phyloP scores from a whole-genome alignment of 495 filamentous ascomycete genomes.

The Penicillium goetzii region DNA sequence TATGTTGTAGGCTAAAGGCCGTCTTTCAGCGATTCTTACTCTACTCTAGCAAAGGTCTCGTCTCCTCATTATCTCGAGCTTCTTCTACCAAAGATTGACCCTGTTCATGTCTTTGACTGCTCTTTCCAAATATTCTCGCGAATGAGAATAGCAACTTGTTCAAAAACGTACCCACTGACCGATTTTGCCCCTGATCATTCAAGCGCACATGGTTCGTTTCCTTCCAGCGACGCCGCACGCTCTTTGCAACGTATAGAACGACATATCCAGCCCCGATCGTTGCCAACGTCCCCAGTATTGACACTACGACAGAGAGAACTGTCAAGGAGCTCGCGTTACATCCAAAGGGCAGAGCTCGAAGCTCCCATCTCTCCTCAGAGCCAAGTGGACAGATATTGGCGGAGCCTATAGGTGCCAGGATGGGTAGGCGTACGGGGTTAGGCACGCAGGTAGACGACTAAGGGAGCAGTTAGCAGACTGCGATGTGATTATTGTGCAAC shows the following conservation, averaged over 20 bases:
- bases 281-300: conserved; percentile 42
- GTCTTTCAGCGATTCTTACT: background rate
- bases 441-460: conserved; percentile 58
- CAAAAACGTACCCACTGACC: conserved; percentile 15
- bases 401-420: conserved; percentile 50
- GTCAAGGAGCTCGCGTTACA: conserved; percentile 56
- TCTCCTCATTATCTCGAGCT: conserved; percentile 32
- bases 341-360: conserved; percentile 52
- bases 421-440: conserved; percentile 43
- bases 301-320: conserved; percentile 45
- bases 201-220: conserved; percentile 17
- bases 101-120: conserved; percentile 4
- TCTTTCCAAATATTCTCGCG: conserved; percentile 9
- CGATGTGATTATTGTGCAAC: background rate
- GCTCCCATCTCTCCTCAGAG: conserved; percentile 56
- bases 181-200: conserved; percentile 12
- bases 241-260: conserved; percentile 29
- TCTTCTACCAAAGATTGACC: conserved; percentile 13
- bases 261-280: conserved; percentile 34
- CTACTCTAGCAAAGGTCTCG: conserved; percentile 36
- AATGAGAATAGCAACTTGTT: conserved; percentile 16
- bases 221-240: conserved; percentile 33
- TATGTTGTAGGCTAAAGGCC: background rate
- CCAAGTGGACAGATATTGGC: conserved; percentile 52
- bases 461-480: background rate